Percentiles rank a stretch among this genome's conserved stretches.
Conservation (phyloP, 305 asterid genomes). For the Euphrasia arctica region DNA sequence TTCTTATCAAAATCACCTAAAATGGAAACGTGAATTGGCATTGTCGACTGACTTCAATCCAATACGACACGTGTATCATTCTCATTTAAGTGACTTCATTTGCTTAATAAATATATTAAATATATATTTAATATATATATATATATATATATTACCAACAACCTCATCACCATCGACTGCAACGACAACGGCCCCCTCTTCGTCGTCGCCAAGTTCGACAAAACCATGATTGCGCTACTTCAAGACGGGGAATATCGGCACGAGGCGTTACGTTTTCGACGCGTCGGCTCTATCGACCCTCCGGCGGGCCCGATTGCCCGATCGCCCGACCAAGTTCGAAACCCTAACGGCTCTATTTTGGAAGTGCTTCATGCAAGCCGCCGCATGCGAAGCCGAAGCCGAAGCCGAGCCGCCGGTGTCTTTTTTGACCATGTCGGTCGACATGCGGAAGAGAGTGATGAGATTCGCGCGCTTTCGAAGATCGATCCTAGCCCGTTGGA, state of each 20-base stretch:
- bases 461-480: no score
- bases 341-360: constrained; percentile 41
- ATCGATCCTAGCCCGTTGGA: no score
- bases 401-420: constrained; percentile 1
- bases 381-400: constrained; percentile 8
- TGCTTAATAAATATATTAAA: no score
- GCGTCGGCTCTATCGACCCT: constrained; percentile 33
- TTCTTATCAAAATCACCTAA: no score
- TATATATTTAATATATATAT: no score
- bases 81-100: constrained; percentile 22
- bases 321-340: constrained; percentile 37
- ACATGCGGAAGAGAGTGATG: constrained; percentile 36
- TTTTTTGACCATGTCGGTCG: constrained; percentile 35
- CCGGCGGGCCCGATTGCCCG: constrained; percentile 1
- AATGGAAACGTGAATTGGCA: no score
- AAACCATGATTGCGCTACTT: constrained; percentile 28
- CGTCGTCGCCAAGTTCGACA: constrained; percentile 24
- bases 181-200: constrained; percentile 40
- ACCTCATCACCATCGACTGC: constrained; percentile 34
- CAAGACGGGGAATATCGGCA: constrained; percentile 35
- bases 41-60: no score
- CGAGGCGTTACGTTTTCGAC: constrained; percentile 40
- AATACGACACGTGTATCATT: no score
- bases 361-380: constrained; percentile 37
- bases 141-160: constrained; percentile 3